Base-by-base conservation (phyloP, 805 yeast species). In the Barnettozyma botsteinii region DNA sequence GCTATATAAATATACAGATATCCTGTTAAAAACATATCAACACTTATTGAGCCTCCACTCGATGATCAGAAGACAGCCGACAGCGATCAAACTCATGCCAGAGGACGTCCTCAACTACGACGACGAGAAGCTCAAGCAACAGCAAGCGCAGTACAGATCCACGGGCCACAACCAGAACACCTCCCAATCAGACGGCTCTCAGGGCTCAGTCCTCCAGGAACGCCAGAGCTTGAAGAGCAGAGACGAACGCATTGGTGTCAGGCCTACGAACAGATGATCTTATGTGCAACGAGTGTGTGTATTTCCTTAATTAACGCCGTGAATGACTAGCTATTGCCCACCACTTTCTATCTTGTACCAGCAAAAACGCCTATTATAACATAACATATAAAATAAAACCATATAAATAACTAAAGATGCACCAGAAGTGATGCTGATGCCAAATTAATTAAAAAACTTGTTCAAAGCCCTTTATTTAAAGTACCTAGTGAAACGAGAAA, bases 1-100 rank as follows among this genome's bases (percentile, higher is more conserved):
- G n/a, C n/a, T n/a, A n/a, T n/a, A n/a, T n/a, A n/a, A n/a, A n/a
- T n/a, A n/a, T n/a, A n/a, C n/a, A n/a, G n/a, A n/a, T n/a, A n/a
- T n/a, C n/a, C n/a, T n/a, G n/a, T n/a, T n/a, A n/a, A n/a, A n/a
- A n/a, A n/a, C 24, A 22, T 9, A 31, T 11, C 17, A 11, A 19
- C 25, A 12, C 29, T 7, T 26, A 12, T 13, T 8, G n/a, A n/a
- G n/a, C n/a, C n/a, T n/a, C n/a, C n/a, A n/a, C n/a, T n/a, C n/a
- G n/a, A 82, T 83, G 91, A 63, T 83, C 31, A 70, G 89, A 61
- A 68, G 88, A 57, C 81, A 77, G 14, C 83, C 89, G 5, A 82
- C 91, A 0, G 69, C 78, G 2, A 75, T 83, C 39, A 71, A 72
- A 42, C 66, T 83, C 34, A 73, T 80, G 0, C 83, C 85, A 0